Evolutionary conservation across 805 yeast genomes (phyloP).

Genomic region (Candida silvatica): DNA sequence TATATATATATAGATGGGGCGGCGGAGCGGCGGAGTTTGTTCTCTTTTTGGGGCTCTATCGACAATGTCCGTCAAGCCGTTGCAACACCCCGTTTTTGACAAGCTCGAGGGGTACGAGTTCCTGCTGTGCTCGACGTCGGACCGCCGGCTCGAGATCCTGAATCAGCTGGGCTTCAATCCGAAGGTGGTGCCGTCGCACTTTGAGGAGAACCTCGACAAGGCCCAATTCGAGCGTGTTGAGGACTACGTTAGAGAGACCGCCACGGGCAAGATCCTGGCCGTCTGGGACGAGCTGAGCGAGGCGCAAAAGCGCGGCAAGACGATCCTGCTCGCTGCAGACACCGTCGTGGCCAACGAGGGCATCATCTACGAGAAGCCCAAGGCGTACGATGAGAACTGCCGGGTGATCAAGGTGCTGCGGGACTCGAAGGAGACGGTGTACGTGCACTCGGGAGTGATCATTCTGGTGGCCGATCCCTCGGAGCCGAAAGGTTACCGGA

Average conservation of each 20-base stretch:
- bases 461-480: slow-evolving; percentile 23
- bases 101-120: slow-evolving; percentile 24
- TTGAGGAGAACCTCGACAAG: slow-evolving; percentile 71
- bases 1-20: neutral
- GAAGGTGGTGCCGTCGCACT: slow-evolving; percentile 51
- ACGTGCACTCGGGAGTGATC: slow-evolving; percentile 48
- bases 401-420: slow-evolving; percentile 38
- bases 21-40: too few relatives aligned
- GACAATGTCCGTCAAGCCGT: neutral
- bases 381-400: slow-evolving; percentile 39
- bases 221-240: slow-evolving; percentile 32
- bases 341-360: slow-evolving; percentile 61
- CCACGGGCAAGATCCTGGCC: slow-evolving; percentile 56
- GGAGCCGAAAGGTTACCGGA: slow-evolving; percentile 9
- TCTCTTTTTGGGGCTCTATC: too few relatives aligned
- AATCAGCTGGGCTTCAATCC: slow-evolving; percentile 43
- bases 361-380: slow-evolving; percentile 73
- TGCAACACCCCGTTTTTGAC: slow-evolving; percentile 22
- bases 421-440: slow-evolving; percentile 34
- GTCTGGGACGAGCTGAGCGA: slow-evolving; percentile 37
- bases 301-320: slow-evolving; percentile 6
- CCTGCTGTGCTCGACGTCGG: slow-evolving; percentile 78
- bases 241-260: slow-evolving; percentile 61
- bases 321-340: slow-evolving; percentile 59
- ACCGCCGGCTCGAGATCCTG: slow-evolving; percentile 70